Evolutionary conservation across 179 eudicot species (phyloP), one percentile per base, ranked within the genome.

Genomic region (Gypsophila paniculata): DNA sequence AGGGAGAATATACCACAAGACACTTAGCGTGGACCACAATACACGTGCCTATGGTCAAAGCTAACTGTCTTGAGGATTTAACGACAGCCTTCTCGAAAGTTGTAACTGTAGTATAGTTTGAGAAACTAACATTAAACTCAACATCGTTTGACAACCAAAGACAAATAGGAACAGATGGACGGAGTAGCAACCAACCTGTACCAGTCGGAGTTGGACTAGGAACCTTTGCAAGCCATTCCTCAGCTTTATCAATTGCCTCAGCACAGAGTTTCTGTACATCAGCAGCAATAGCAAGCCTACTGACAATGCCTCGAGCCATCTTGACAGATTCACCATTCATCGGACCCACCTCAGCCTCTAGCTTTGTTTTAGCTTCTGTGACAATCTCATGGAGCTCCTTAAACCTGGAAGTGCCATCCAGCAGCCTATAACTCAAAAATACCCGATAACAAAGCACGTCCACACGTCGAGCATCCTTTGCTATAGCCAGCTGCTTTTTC

Each of bases 331-430:
- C 86, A 32, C 89, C 96, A 76, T 79, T 75, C 60, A 93, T 74
- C 57, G 91, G 96, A 63, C 97, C 97, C 79, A 93, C 82, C 80
- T 89, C 96, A 2, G 74, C 81, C 76, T 93, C 97, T 38, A 93
- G 79, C 81, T 80, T 88, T 65, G 68, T 76, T 77, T 85, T 93
- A 25, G 90, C 87, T 39, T 87, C 87, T 67, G 73, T 46, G 61
- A 88, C 79, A 70, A 89, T 80, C 65, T 87, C 88, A 68, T 83
- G 94, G 64, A 93, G 82, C 18, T 87, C 90, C 78, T 80, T 70
- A 69, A 89, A 93, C 82, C 78, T 83, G 44, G 86, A 81, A 49
- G 92, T 91, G 75, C 91, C 94, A 39, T 84, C 72, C 64, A 93
- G 82, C 19, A 93, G 92, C 83, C 94, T 85, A 82, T 85, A 89